Percentiles rank a stretch among this genome's conserved stretches.
phyloP scores from a whole-genome alignment of 1,139 yeast genomes.

The Yarrowia galli region DNA sequence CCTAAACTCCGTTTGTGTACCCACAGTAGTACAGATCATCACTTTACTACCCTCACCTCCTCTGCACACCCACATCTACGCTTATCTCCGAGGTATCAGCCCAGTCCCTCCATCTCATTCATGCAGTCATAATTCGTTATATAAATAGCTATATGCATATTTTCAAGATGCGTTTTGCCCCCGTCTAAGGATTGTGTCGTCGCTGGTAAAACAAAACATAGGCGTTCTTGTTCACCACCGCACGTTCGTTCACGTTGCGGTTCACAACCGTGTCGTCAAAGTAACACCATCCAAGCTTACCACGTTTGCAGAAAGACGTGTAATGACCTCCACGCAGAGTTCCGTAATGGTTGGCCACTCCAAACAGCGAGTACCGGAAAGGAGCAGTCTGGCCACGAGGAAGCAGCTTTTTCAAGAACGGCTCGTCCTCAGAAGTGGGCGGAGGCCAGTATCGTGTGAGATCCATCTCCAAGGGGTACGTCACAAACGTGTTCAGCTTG shows the following conservation, averaged over 20 bases:
- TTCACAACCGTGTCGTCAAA: slow-evolving; percentile 75
- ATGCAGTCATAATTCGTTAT: slow-evolving; percentile 38
- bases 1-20: too few species aligned
- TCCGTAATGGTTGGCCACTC: slow-evolving; percentile 91
- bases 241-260: slow-evolving; percentile 53
- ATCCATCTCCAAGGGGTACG: slow-evolving; percentile 69
- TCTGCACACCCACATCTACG: too few species aligned
- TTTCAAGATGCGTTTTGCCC: slow-evolving; percentile 21
- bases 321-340: slow-evolving; percentile 88
- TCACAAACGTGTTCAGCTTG: slow-evolving; percentile 68
- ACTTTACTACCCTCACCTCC: too few species aligned
- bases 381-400: slow-evolving; percentile 87
- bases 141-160: slow-evolving; percentile 36
- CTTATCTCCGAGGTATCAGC: too few species aligned
- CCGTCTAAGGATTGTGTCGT: slow-evolving; percentile 26
- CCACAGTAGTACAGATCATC: too few species aligned
- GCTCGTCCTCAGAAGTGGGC: slow-evolving; percentile 48
- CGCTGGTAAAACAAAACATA: slow-evolving; percentile 70
- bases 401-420: slow-evolving; percentile 53
- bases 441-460: slow-evolving; percentile 83
- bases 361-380: slow-evolving; percentile 76
- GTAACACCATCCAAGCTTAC: slow-evolving; percentile 70
- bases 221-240: slow-evolving; percentile 67
- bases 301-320: slow-evolving; percentile 80
- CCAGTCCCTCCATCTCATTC: background rate